phyloP scores from a whole-genome alignment of 2,329 filamentous ascomycete species.

The Venturia pyrina region DNA sequence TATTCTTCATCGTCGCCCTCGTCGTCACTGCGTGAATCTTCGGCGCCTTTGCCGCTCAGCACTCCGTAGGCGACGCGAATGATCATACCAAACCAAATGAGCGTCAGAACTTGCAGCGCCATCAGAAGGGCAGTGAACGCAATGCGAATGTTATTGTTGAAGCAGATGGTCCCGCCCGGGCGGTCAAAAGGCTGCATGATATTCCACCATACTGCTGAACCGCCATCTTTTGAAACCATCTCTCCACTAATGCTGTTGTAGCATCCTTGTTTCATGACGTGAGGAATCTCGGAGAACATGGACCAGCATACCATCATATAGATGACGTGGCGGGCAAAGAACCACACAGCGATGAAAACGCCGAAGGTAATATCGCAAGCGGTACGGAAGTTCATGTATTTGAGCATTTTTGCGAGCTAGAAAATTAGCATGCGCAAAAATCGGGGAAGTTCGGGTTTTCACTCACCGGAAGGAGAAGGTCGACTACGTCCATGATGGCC shows the following conservation, averaged over 20 bases:
- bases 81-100: constrained; percentile 88
- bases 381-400: constrained; percentile 69
- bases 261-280: constrained; percentile 56
- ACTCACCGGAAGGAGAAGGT: constrained; percentile 75
- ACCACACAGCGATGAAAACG: constrained; percentile 77
- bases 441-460: not conserved
- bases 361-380: constrained; percentile 77
- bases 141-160: constrained; percentile 63
- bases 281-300: constrained; percentile 56
- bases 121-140: constrained; percentile 69
- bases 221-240: constrained; percentile 38
- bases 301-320: constrained; percentile 78
- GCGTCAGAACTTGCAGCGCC: constrained; percentile 66
- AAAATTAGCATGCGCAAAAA: constrained; percentile 1
- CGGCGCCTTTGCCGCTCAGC: constrained; percentile 63
- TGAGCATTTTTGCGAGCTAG: constrained; percentile 82
- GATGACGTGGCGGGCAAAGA: constrained; percentile 69
- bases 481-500: constrained; percentile 87
- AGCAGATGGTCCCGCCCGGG: constrained; percentile 67
- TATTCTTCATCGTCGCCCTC: constrained; percentile 55
- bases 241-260: constrained; percentile 50
- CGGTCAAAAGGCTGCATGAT: constrained; percentile 65
- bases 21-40: constrained; percentile 81
- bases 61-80: constrained; percentile 72
- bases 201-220: constrained; percentile 40